Evolutionary conservation across 768 basidiomycete genomes (phyloP), one percentile per base, ranked within the genome.

Genomic region (Termitomyces sp.): DNA sequence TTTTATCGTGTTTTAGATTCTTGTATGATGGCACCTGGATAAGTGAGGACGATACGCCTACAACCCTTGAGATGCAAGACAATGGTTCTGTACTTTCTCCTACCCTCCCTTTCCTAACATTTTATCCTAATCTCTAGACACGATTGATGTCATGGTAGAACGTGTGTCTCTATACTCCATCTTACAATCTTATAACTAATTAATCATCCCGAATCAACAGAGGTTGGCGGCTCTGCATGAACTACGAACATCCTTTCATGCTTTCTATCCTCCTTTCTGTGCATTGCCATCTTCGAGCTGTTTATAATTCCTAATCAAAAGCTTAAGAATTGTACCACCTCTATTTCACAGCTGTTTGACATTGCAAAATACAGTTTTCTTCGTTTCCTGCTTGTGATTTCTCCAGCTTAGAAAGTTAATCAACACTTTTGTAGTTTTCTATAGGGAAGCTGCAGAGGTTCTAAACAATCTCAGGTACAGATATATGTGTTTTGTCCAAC

Each of bases 111-210:
- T 62, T 27, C 23, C 46, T 25, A 44, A 51, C 23, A 35, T 51
- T 32, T 57, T 52, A 23, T 54, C 53, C 25, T 52, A 31, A 53
- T 58, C 54, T 50, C 23, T 65, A 86, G 95, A 98, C 69, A 86
- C 92, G 7, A 94, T 98, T 73, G 95, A 98, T 80, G 95, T 95
- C 60, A 92, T 95, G 89, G 90, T 96, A 58, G 93, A 96, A 77
- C 94, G 93, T 95, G 76, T 62, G 86, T 81, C n/a, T 12, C 45
- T 31, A n/a, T 8, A 3, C 48, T 57, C 43, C 60, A 37, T 57
- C 25, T 37, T 12, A 2, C 35, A n/a, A 17, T 31, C 14, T 14
- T 1, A 7, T 27, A 8, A 11, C 32, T 9, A n/a, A 49, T 29
- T 50, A 45, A 23, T 1, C 12, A 25, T 17, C 51, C 21, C 16